phyloP scores from a whole-genome alignment of 1,139 yeast species.

The Debaryomycetaceae sp. region DNA sequence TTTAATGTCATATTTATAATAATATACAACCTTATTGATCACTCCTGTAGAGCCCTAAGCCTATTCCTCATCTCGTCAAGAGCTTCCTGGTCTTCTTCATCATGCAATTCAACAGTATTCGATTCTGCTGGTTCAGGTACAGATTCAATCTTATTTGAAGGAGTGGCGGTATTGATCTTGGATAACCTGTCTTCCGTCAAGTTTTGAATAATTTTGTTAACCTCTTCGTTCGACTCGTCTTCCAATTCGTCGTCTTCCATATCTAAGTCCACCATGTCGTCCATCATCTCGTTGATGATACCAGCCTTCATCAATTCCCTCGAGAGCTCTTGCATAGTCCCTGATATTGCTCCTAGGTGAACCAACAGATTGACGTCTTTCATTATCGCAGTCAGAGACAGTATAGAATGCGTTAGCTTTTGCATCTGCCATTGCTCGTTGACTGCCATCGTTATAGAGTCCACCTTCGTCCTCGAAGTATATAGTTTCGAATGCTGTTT shows the following conservation, averaged over 20 bases:
- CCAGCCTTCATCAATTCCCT: slow-evolving; percentile 90
- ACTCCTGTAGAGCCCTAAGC: slow-evolving; percentile 78
- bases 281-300: slow-evolving; percentile 91
- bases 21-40: slow-evolving; percentile 1
- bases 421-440: slow-evolving; percentile 90
- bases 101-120: slow-evolving; percentile 13
- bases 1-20: not conserved
- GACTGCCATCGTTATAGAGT: slow-evolving; percentile 81
- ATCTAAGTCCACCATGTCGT: slow-evolving; percentile 75
- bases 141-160: slow-evolving; percentile 28
- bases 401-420: slow-evolving; percentile 79
- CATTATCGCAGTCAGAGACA: slow-evolving; percentile 78
- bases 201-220: slow-evolving; percentile 45
- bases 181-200: slow-evolving; percentile 43
- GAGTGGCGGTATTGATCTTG: slow-evolving; percentile 42
- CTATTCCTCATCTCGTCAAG: slow-evolving; percentile 87
- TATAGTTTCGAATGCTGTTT: slow-evolving; percentile 74
- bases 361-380: slow-evolving; percentile 81
- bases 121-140: slow-evolving; percentile 20
- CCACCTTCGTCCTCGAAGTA: slow-evolving; percentile 80
- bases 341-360: slow-evolving; percentile 73
- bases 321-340: slow-evolving; percentile 82
- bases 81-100: slow-evolving; percentile 67
- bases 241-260: slow-evolving; percentile 63
- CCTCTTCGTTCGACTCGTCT: slow-evolving; percentile 69